Evolutionary conservation across 2,329 filamentous ascomycete genomes (phyloP).

Genomic region (Beauveria pseudobassiana): DNA sequence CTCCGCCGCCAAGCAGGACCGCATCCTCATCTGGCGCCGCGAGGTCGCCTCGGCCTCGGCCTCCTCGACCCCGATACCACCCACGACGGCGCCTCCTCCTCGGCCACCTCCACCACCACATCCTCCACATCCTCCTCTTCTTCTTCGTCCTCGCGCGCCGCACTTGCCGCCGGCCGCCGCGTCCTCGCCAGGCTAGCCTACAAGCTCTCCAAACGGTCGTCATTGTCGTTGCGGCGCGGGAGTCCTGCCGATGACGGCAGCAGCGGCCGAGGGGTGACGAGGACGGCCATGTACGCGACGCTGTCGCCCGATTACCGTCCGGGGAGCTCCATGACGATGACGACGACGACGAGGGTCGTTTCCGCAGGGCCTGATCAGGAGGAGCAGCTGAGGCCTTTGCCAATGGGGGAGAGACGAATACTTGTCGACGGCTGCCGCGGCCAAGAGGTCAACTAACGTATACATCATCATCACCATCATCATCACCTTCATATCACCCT

Average conservation of each 20-base stretch:
- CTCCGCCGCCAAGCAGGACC: constrained; percentile 25
- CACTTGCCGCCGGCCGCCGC: constrained; percentile 10
- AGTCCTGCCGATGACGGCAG: too few species aligned
- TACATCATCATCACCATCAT: too few species aligned
- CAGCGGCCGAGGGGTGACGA: constrained; percentile 1
- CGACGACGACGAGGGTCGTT: constrained; percentile 5
- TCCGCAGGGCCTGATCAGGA: too few species aligned
- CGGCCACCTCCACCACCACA: constrained; percentile 22
- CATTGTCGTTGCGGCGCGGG: too few species aligned
- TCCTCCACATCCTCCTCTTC: constrained; percentile 22
- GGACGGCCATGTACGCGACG: constrained; percentile 25
- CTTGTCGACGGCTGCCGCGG: too few species aligned
- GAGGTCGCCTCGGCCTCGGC: constrained; percentile 43
- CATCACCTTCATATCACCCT: neutral
- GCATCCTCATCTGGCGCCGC: constrained; percentile 43
- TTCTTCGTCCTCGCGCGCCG: constrained; percentile 17
- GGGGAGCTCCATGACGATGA: neutral
- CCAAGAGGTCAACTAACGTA: too few species aligned
- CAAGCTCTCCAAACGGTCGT: constrained; percentile 13
- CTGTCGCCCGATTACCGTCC: neutral
- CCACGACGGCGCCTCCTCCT: constrained; percentile 18
- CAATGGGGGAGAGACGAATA: too few species aligned
- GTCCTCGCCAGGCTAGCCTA: constrained; percentile 18
- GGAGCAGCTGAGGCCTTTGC: too few species aligned
- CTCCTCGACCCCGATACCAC: constrained; percentile 25